Percentiles rank a stretch among this genome's conserved stretches.
Evolutionary conservation across 306 rosid genomes (phyloP).

Genomic region (Myrica gale): DNA sequence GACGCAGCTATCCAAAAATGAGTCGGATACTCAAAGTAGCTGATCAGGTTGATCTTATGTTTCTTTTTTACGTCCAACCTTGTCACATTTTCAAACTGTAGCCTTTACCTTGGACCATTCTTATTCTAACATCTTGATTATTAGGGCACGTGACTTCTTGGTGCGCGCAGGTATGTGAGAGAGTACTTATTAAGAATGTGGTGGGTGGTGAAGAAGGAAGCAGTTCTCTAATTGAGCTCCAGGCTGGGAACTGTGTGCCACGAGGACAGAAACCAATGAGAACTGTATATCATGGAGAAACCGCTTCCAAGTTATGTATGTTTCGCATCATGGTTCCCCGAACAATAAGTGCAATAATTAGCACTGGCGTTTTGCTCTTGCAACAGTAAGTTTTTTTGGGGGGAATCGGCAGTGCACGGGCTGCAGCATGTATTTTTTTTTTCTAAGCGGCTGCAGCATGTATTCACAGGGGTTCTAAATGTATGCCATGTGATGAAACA

Average conservation of each 20-base stretch:
- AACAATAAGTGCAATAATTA: neutral
- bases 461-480: too few species aligned
- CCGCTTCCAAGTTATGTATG: neutral
- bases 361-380: neutral
- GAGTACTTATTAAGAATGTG: neutral
- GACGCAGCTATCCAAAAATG: slow-evolving; percentile 55
- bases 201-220: neutral
- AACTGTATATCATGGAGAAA: neutral
- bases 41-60: slow-evolving; percentile 18
- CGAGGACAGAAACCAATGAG: neutral
- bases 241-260: neutral
- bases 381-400: neutral
- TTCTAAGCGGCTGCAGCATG: neutral
- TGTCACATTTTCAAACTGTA: neutral
- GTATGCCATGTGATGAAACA: neutral
- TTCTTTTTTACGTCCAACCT: neutral
- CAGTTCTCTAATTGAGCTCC: neutral
- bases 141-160: neutral
- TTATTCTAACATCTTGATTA: neutral
- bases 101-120: slow-evolving; percentile 1
- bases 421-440: too few species aligned
- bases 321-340: neutral
- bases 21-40: slow-evolving; percentile 49
- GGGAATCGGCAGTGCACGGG: neutral
- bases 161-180: slow-evolving; percentile 13